Evolutionary conservation across 768 basidiomycete species (phyloP).

Genomic region (Serendipita sp.): DNA sequence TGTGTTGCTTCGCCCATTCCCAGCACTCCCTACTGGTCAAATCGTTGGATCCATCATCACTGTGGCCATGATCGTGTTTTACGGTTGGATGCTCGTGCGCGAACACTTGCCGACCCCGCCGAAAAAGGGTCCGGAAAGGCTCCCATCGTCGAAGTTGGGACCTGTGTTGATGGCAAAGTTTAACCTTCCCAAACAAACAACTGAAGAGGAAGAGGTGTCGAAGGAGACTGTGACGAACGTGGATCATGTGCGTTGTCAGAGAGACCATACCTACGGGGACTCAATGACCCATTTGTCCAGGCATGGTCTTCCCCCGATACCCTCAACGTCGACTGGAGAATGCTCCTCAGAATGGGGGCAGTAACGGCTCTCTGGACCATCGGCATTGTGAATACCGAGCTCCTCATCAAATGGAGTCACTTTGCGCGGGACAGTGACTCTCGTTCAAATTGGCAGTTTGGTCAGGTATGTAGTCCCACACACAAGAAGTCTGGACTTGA

Average conservation of each 20-base stretch:
- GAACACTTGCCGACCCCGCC: not conserved
- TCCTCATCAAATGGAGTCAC: not conserved
- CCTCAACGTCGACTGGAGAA: not conserved
- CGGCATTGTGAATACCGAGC: not conserved
- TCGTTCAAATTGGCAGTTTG: not conserved
- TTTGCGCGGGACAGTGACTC: not conserved
- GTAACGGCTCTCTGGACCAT: not conserved
- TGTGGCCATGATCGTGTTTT: not conserved
- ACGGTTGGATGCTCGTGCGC: not conserved
- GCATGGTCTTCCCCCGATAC: not conserved
- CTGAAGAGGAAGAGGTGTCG: not conserved
- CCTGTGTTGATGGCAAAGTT: not conserved
- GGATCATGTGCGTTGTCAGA: not conserved
- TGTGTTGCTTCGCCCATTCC: not conserved
- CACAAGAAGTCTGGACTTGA: not conserved
- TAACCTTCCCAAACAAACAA: not conserved
- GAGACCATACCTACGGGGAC: not conserved
- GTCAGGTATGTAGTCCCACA: not conserved
- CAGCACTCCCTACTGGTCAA: not conserved
- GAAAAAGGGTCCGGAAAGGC: not conserved
- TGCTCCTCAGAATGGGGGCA: not conserved
- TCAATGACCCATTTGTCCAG: not conserved
- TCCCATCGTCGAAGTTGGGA: not conserved
- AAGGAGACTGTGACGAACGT: not conserved
- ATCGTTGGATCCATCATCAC: not conserved